Evolutionary conservation across 306 rosid genomes (phyloP).

Genomic region (Medicago arabica): DNA sequence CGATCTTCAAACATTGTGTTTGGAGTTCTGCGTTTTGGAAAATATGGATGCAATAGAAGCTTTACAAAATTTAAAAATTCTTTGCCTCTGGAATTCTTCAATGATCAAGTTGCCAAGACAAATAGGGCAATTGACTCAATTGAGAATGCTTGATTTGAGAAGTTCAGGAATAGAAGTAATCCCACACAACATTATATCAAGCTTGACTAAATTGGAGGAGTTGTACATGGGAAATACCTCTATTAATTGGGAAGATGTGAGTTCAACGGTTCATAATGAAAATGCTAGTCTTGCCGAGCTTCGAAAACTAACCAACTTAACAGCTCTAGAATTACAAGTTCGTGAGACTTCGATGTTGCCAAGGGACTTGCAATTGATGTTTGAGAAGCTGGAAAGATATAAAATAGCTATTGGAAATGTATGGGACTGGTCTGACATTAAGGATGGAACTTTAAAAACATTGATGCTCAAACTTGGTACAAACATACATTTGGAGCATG

Average conservation of each 20-base stretch:
- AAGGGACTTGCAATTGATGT: too few species aligned
- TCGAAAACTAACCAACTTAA: not conserved
- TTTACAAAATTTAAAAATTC: not conserved
- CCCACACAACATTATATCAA: conserved; percentile 14
- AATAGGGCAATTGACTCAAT: not conserved
- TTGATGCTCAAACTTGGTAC: conserved; percentile 15
- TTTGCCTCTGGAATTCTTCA: not conserved
- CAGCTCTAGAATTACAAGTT: too few species aligned
- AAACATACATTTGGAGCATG: not conserved
- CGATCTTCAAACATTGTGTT: not conserved
- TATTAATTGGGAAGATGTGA: too few species aligned
- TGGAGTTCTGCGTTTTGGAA: not conserved
- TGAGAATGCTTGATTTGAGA: conserved; percentile 23
- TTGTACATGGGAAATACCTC: not conserved
- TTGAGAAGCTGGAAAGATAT: too few species aligned
- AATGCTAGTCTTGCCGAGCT: not conserved
- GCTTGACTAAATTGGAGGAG: conserved; percentile 15
- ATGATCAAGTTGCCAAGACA: not conserved
- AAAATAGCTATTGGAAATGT: not conserved
- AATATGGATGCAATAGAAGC: not conserved
- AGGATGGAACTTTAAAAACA: not conserved
- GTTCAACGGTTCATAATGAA: too few species aligned
- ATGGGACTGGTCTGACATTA: conserved; percentile 15
- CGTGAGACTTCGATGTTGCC: too few species aligned
- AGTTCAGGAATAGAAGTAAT: conserved; percentile 1